Base-by-base conservation (phyloP, 2,329 filamentous ascomycete species). In the Xylariaceae sp. region DNA sequence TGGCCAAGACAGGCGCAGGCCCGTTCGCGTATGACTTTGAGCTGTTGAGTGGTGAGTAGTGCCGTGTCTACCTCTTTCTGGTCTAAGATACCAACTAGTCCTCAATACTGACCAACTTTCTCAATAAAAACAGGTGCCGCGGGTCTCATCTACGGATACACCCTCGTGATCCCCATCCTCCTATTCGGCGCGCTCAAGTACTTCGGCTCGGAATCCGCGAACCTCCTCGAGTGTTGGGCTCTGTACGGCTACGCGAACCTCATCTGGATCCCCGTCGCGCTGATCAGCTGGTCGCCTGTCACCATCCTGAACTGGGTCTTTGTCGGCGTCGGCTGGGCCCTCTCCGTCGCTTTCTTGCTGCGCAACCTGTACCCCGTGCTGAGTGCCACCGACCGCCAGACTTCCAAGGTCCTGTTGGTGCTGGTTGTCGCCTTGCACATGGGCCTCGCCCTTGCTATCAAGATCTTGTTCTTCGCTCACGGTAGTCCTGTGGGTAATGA, bases 171-270 rank as follows among this genome's bases (percentile, higher is more conserved):
- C 45, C 93, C 93, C 3, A 73, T 95, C 52, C 83, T 76, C 8
- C 79, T 98, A 23, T 98, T 92, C 83, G 85, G 84, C 17, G 86
- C 88, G 55, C 75, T 98, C 55, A 88, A 87, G 60, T 98, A 95
- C 85, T 97, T 95, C 68, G 92, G 92, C 46, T 93, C 88, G 67
- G 90, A 95, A 65, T 87, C 83, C 45, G 91, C 92, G 52, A 95
- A 95, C 68, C 73, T 98, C 48, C 79, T 98, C 55, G 93, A 98
- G 73, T 95, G 90, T 74, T 91, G 88, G 83, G 88, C 90, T 48
- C 74, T 98, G 27, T 98, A 97, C 67, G 93, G 93, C 44, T 98
- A 98, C 73, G 82, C 86, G 46, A 98, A 98, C 71, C 74, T 98
- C 60, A 88, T 98, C 62, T 98, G 93, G 93, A 91, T 98, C 58